Percentiles rank a stretch among this genome's conserved stretches.
phyloP scores from a whole-genome alignment of 2,329 filamentous ascomycete species.

The Rhynchosporium agropyri region DNA sequence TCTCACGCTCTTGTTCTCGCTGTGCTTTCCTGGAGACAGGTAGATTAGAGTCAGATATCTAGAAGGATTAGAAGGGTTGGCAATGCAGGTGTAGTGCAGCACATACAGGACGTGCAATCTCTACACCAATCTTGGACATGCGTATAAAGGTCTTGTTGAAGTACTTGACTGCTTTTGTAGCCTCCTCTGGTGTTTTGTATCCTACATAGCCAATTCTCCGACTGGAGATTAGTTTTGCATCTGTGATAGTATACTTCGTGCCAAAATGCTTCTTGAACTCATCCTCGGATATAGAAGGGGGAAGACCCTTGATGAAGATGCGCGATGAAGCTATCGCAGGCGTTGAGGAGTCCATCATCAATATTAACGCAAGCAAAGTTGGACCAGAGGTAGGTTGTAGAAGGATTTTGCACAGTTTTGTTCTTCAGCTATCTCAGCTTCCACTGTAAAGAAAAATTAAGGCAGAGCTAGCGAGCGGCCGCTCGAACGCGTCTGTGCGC shows the following conservation, averaged over 20 bases:
- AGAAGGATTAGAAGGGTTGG: conserved; percentile 18
- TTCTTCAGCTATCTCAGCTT: background rate
- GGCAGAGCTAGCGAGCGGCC: background rate
- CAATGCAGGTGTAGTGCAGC: background rate
- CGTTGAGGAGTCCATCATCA: conserved; percentile 7
- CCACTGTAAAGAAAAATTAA: too few relatives aligned
- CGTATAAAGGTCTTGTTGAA: conserved; percentile 95
- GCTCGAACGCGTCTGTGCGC: background rate
- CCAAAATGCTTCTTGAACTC: conserved; percentile 91
- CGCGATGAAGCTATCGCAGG: conserved; percentile 57
- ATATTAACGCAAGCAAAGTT: background rate
- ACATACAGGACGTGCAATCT: conserved; percentile 80
- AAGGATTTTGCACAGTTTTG: too few relatives aligned
- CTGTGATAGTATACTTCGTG: conserved; percentile 75
- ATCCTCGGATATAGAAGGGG: conserved; percentile 80
- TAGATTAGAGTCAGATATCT: conserved; percentile 45
- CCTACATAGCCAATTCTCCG: conserved; percentile 95
- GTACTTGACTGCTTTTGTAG: conserved; percentile 83
- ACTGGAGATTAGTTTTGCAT: conserved; percentile 87
- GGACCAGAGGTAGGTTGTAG: background rate
- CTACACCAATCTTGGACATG: conserved; percentile 91
- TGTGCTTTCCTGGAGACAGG: conserved; percentile 45
- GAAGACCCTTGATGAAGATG: conserved; percentile 80
- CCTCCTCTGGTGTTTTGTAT: conserved; percentile 81
- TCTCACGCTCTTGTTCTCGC: conserved; percentile 42